These are phyloP conservation scores for Phlegmacium glaucopus DNA, from an alignment of 768 basidiomycete genomes.

Conservation along the genomic window DNA sequence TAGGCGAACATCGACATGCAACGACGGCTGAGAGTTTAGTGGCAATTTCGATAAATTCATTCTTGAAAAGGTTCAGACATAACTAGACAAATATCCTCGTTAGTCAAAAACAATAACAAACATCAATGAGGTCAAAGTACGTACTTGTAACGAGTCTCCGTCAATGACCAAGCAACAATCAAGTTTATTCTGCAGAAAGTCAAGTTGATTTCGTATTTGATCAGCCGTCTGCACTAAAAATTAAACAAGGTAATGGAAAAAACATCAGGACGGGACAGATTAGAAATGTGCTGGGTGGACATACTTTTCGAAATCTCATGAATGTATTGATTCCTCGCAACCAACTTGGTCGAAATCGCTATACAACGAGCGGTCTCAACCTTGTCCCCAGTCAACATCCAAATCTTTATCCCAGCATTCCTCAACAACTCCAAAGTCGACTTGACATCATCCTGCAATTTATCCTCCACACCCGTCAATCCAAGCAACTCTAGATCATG, in stretches of 20 bases:
- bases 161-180: constrained; percentile 99
- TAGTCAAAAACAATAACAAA: neutral
- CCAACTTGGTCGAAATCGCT: constrained; percentile 94
- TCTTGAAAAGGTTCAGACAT: constrained; percentile 85
- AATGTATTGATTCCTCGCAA: constrained; percentile 94
- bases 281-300: constrained; percentile 19
- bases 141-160: constrained; percentile 90
- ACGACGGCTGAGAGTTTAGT: constrained; percentile 96
- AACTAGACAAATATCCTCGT: constrained; percentile 46
- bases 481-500: constrained; percentile 89
- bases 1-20: constrained; percentile 97
- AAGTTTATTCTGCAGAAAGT: constrained; percentile 89
- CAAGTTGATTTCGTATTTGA: constrained; percentile 81
- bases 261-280: neutral
- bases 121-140: constrained; percentile 12
- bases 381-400: constrained; percentile 99
- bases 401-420: constrained; percentile 97
- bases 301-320: constrained; percentile 92
- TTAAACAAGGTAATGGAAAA: constrained; percentile 2
- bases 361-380: constrained; percentile 99
- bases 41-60: constrained; percentile 94
- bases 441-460: constrained; percentile 96
- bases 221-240: constrained; percentile 77
- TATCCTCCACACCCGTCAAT: constrained; percentile 98
- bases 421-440: constrained; percentile 87